Evolutionary conservation across 352 stramenopile species (phyloP).

Genomic region (Pythium rhizo-oryzae): DNA sequence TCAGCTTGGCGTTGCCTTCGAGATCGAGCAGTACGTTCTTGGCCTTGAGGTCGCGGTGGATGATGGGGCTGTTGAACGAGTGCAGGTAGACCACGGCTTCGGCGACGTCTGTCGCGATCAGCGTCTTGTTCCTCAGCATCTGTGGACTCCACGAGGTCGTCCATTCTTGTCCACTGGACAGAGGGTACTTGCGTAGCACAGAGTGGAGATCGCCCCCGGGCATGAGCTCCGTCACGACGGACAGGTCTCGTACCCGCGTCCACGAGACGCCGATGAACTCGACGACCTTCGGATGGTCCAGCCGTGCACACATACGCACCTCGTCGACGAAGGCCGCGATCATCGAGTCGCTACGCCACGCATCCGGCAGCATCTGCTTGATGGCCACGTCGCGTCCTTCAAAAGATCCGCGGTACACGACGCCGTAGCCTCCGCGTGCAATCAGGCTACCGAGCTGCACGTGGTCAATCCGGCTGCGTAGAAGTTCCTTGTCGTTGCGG

Average conservation of each 20-base stretch:
- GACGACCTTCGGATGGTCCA: conserved; percentile 5
- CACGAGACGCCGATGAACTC: conserved; percentile 1
- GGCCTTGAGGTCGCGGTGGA: conserved; percentile 12
- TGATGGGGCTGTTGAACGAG: conserved; percentile 12
- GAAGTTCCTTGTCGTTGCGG: too few relatives aligned
- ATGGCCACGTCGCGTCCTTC: neutral
- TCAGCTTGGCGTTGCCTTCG: conserved; percentile 22
- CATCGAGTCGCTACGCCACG: neutral
- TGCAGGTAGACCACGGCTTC: conserved; percentile 30
- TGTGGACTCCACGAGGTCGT: neutral
- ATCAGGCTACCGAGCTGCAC: too few relatives aligned
- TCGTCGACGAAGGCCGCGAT: neutral
- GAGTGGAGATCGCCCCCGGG: neutral
- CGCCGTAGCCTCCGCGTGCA: too few relatives aligned
- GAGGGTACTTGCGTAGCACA: neutral
- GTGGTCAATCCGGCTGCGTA: too few relatives aligned
- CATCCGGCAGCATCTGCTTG: neutral
- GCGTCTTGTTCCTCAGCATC: conserved; percentile 1
- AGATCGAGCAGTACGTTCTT: conserved; percentile 10
- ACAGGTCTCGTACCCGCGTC: neutral
- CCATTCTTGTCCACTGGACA: neutral
- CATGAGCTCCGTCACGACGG: neutral
- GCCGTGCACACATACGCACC: conserved; percentile 1
- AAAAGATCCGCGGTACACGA: too few relatives aligned
- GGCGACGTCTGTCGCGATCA: conserved; percentile 15